Conservation (phyloP, 768 basidiomycete genomes). For the Mycena epipterygia region DNA sequence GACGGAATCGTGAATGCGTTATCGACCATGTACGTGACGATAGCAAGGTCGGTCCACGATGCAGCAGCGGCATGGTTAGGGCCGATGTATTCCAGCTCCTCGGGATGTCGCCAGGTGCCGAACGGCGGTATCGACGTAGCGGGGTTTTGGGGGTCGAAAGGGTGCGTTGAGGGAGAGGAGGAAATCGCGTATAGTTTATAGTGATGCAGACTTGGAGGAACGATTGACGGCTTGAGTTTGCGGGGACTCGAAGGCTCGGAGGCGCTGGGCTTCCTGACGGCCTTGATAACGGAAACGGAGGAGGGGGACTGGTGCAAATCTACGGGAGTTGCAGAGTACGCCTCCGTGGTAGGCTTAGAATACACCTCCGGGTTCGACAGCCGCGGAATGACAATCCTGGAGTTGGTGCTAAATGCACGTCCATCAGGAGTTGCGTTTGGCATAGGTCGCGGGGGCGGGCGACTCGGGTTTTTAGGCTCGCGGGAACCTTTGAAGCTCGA, state of each 20-base stretch:
- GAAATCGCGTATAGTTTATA: constrained; percentile 35
- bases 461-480: constrained; percentile 7
- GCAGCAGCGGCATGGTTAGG: constrained; percentile 18
- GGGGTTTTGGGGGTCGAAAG: constrained; percentile 22
- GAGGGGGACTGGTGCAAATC: background rate
- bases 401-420: constrained; percentile 26
- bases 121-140: constrained; percentile 28
- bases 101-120: constrained; percentile 27
- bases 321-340: background rate
- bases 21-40: constrained; percentile 30
- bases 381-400: constrained; percentile 34
- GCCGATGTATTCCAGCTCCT: constrained; percentile 31
- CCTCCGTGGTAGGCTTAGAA: constrained; percentile 14
- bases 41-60: constrained; percentile 25
- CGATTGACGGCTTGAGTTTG: constrained; percentile 2
- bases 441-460: background rate
- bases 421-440: constrained; percentile 29
- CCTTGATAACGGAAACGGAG: no score
- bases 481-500: constrained; percentile 23
- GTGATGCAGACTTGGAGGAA: constrained; percentile 19
- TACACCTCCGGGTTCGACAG: constrained; percentile 29
- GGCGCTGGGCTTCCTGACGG: constrained; percentile 14
- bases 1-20: constrained; percentile 36
- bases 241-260: constrained; percentile 28
- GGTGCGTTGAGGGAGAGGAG: constrained; percentile 29